Conservation (phyloP, 2,329 filamentous ascomycete genomes). For the Eutypella sp. region DNA sequence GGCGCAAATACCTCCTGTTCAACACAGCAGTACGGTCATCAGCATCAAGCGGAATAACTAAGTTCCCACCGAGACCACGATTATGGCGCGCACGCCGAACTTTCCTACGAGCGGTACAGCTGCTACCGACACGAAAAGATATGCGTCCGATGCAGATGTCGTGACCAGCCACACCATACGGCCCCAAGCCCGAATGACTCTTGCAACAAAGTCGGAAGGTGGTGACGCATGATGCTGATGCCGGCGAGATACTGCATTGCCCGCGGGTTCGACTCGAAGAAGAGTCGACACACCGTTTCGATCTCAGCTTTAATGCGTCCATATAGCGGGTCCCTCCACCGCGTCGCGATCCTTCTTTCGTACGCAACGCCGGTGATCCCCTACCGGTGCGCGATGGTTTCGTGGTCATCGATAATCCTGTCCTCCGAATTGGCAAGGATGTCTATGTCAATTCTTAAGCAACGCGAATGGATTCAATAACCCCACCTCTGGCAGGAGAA, state of each 20-base stretch:
- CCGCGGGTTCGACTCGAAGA: slow-evolving; percentile 20
- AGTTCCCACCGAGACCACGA: slow-evolving; percentile 23
- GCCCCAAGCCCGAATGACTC: slow-evolving; percentile 44
- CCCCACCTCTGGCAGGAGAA: no score
- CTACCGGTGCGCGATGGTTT: slow-evolving; percentile 15
- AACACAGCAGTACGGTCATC: slow-evolving; percentile 21
- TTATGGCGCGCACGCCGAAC: slow-evolving; percentile 24
- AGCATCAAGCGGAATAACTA: slow-evolving; percentile 25
- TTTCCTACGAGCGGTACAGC: slow-evolving; percentile 25
- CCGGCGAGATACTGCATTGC: slow-evolving; percentile 28
- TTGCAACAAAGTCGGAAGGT: slow-evolving; percentile 45
- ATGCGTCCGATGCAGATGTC: slow-evolving; percentile 35
- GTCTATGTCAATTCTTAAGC: no score
- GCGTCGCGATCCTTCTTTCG: slow-evolving; percentile 18
- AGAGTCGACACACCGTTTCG: slow-evolving; percentile 19
- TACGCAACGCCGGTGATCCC: slow-evolving; percentile 24
- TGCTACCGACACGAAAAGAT: slow-evolving; percentile 18
- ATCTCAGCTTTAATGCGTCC: slow-evolving; percentile 16
- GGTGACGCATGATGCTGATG: slow-evolving; percentile 22
- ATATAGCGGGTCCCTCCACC: slow-evolving; percentile 21
- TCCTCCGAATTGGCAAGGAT: slow-evolving; percentile 23
- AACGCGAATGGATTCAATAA: no score
- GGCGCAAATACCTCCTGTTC: slow-evolving; percentile 10
- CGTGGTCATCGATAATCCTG: slow-evolving; percentile 18
- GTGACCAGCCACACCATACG: slow-evolving; percentile 46